These are phyloP conservation scores for Cercospora janseana DNA, from an alignment of 2,329 filamentous ascomycete species.

Conservation along the genomic window DNA sequence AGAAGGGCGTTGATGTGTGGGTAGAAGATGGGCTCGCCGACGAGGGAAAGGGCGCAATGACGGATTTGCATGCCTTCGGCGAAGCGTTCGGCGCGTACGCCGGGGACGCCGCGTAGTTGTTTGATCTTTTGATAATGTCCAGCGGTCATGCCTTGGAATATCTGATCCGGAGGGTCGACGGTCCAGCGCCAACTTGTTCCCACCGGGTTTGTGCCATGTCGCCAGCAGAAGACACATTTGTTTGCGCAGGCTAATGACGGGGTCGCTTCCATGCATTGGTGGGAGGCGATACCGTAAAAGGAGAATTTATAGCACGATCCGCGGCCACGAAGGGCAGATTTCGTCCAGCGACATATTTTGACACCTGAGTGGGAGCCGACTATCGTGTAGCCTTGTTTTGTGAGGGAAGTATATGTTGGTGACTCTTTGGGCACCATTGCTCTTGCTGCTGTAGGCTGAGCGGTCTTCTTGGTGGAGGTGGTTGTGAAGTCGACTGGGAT, in stretches of 20 bases:
- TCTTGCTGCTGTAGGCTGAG: conserved; percentile 58
- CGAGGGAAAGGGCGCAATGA: conserved; percentile 87
- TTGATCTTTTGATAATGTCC: conserved; percentile 97
- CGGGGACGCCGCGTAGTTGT: conserved; percentile 90
- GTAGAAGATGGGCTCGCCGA: conserved; percentile 98
- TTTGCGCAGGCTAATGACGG: conserved; percentile 94
- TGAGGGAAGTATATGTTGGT: conserved; percentile 82
- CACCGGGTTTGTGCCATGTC: conserved; percentile 94
- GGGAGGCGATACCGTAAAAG: conserved; percentile 94
- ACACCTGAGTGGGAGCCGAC: conserved; percentile 94
- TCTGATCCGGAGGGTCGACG: conserved; percentile 83
- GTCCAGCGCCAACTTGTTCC: conserved; percentile 97
- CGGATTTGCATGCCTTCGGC: conserved; percentile 89
- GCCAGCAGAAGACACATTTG: conserved; percentile 99
- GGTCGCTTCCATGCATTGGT: conserved; percentile 97
- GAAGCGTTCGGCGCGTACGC: conserved; percentile 87
- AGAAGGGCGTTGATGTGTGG: conserved; percentile 94
- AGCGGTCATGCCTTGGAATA: conserved; percentile 85
- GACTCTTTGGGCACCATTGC: conserved; percentile 94
- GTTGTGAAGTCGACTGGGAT: conserved; percentile 87
- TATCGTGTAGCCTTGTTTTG: conserved; percentile 94
- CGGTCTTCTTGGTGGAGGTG: conserved; percentile 53
- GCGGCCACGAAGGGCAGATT: conserved; percentile 87
- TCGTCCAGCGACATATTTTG: conserved; percentile 98
- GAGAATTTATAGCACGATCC: conserved; percentile 98